Evolutionary conservation across 371 early-diverging fungal species (phyloP), one percentile per base, ranked within the genome.

Genomic region (Mycotypha africana): DNA sequence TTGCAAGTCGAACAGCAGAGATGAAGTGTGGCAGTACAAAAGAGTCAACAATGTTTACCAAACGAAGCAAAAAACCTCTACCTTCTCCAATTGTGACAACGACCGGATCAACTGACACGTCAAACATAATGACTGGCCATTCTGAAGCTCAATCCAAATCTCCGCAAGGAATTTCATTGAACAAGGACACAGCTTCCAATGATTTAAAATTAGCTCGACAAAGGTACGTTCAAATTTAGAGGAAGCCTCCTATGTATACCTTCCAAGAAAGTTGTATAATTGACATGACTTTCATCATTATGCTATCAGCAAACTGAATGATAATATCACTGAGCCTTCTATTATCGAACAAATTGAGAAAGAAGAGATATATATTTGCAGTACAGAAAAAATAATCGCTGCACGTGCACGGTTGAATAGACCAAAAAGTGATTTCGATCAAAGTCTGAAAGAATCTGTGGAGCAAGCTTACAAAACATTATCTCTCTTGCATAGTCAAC

Each of bases 291-390:
- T 28, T 28, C 11, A 8, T 28, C 11, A 8, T 28, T 28, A 8
- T 28, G 5, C 8, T 42, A 4, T 25, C 15, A 22, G 22, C 33
- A 31, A 23, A 7, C 24, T 3, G 2, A 3, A 28, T 21, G 24
- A 28, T 21, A 38, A 1, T n/a, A n/a, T 4, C 6, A 6, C 12
- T 24, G 6, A 39, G 4, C 2, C 14, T 16, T 9, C 11, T 1
- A 10, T 48, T 9, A 8, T 48, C 19, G 19, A 34, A 25, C 38
- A 45, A 23, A 56, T 56, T n/a, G 23, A 38, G 22, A 36, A 22
- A 17, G 57, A 51, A 35, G 33, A 51, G 20, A 51, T 25, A 23
- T 51, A 47, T n/a, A 57, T 57, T 3, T 21, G 34, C 1, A 57
- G 57, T 15, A 51, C 57, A 6, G 47, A 51, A 39, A 23, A 42